These are phyloP conservation scores for Solanum acaule DNA, from an alignment of 257 asterid genomes.

Conservation along the genomic window DNA sequence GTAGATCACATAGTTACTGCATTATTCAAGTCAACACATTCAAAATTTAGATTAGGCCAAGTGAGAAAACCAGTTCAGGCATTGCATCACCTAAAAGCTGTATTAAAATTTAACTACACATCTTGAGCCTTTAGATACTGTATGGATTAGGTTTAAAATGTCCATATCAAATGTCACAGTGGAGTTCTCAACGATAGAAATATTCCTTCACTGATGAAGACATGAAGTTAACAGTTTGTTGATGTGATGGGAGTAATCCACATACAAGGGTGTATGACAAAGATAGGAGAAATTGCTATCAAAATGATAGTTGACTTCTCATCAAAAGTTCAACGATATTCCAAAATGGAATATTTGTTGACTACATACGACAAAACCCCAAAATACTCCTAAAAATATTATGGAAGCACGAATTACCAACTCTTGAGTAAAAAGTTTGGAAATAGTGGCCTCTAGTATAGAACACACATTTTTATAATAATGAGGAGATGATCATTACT, in stretches of 20 bases:
- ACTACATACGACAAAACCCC: background rate
- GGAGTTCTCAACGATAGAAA: background rate
- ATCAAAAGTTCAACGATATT: background rate
- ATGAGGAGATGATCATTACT: background rate
- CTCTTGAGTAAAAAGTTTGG: background rate
- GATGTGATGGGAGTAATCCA: background rate
- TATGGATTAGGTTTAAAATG: background rate
- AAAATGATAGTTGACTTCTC: background rate
- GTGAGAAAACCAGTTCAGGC: background rate
- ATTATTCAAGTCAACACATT: background rate
- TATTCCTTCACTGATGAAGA: background rate
- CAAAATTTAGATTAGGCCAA: background rate
- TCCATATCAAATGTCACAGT: background rate
- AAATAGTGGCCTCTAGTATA: background rate
- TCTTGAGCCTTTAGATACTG: background rate
- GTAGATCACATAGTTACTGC: background rate
- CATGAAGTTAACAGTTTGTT: background rate
- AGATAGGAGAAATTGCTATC: background rate
- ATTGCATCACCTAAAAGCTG: background rate
- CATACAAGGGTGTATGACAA: background rate
- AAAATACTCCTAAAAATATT: background rate
- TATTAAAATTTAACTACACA: background rate
- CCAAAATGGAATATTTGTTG: background rate
- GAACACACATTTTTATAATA: background rate
- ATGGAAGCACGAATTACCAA: background rate